phyloP scores from a whole-genome alignment of 2,329 filamentous ascomycete species.

The Penicillium sp. region DNA sequence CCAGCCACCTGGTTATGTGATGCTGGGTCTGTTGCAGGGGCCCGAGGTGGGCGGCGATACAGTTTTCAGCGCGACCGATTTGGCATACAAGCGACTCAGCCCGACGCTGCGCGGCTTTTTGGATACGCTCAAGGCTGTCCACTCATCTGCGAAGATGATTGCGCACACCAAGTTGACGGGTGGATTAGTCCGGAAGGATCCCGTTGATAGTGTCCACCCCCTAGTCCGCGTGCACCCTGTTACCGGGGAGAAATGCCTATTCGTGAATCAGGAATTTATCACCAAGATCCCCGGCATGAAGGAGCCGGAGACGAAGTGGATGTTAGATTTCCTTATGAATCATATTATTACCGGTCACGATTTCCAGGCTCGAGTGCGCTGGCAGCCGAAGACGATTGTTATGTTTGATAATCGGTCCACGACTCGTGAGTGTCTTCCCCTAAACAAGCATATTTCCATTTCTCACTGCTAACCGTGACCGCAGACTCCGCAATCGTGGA shows the following conservation, averaged over 20 bases:
- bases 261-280: constrained; percentile 55
- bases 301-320: constrained; percentile 49
- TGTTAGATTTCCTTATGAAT: constrained; percentile 54
- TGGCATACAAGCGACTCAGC: constrained; percentile 55
- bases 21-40: constrained; percentile 54
- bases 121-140: constrained; percentile 41
- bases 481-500: constrained; percentile 57
- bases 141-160: constrained; percentile 52
- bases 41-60: constrained; percentile 57
- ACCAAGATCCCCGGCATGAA: constrained; percentile 54
- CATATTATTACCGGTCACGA: constrained; percentile 53
- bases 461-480: too few species aligned
- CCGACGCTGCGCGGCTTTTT: constrained; percentile 52
- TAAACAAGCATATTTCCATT: too few species aligned
- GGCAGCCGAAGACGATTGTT: constrained; percentile 56
- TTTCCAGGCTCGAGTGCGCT: constrained; percentile 53
- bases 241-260: constrained; percentile 54
- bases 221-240: constrained; percentile 54
- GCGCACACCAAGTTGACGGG: constrained; percentile 46
- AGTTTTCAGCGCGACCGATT: constrained; percentile 50
- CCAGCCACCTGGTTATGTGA: constrained; percentile 53
- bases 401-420: constrained; percentile 56
- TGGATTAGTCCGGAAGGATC: constrained; percentile 49
- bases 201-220: constrained; percentile 51
- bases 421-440: constrained; percentile 44